Conservation (phyloP, 768 basidiomycete species). For the Podaxis carcinomalis region DNA sequence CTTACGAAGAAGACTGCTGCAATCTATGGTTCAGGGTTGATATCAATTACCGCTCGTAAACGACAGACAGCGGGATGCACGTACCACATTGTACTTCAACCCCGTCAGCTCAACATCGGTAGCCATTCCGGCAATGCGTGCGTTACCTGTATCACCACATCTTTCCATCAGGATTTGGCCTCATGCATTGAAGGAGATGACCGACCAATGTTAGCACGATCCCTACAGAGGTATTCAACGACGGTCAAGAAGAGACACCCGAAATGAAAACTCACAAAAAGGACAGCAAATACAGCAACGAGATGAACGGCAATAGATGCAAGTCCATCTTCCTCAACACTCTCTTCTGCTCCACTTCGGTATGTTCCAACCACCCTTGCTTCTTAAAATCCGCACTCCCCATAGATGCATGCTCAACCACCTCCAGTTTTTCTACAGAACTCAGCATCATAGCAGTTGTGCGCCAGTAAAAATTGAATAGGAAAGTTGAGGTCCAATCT, state of each 20-base stretch:
- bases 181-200: not conserved
- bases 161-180: not conserved
- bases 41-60: not conserved
- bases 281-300: conserved; percentile 39
- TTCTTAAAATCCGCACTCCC: not conserved
- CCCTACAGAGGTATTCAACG: conserved; percentile 16
- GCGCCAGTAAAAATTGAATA: not conserved
- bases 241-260: not conserved
- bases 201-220: conserved; percentile 32
- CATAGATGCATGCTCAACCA: not conserved
- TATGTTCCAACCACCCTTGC: conserved; percentile 10
- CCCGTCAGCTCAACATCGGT: conserved; percentile 25
- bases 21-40: conserved; percentile 16
- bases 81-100: conserved; percentile 30
- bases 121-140: conserved; percentile 30
- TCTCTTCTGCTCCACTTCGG: conserved; percentile 21
- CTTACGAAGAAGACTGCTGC: conserved; percentile 32
- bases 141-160: conserved; percentile 19
- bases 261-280: conserved; percentile 33
- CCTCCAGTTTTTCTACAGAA: not conserved
- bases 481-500: not conserved
- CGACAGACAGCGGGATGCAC: conserved; percentile 7
- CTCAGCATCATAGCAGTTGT: not conserved
- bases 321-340: conserved; percentile 39
- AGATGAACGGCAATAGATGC: conserved; percentile 41